Conservation (phyloP, 176 grass and related monocot species). For the Hyparrhenia diplandra region DNA sequence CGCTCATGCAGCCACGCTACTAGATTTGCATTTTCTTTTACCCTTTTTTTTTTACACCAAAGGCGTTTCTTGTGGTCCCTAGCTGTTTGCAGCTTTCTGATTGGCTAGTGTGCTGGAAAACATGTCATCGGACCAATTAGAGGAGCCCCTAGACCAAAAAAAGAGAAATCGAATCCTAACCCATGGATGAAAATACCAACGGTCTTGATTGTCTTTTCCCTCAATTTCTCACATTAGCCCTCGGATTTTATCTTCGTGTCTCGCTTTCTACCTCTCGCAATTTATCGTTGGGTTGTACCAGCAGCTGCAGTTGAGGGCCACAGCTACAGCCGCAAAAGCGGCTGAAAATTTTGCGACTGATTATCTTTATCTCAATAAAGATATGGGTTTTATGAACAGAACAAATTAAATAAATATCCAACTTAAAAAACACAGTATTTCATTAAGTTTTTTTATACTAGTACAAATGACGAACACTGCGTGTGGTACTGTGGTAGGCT, state of each 20-base stretch:
- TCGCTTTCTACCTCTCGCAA: background rate
- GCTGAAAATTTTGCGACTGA: background rate
- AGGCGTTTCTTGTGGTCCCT: background rate
- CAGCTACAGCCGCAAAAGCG: background rate
- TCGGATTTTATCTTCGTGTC: background rate
- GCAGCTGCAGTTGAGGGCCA: background rate
- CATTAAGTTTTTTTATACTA: too few species aligned
- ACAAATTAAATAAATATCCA: background rate
- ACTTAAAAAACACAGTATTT: too few species aligned
- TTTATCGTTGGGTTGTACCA: background rate
- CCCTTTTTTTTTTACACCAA: background rate
- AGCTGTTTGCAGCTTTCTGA: background rate
- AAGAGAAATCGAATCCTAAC: background rate
- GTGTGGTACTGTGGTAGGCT: too few species aligned
- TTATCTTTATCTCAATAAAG: background rate
- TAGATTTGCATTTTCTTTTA: background rate
- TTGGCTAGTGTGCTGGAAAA: constrained; percentile 9
- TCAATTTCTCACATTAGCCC: background rate
- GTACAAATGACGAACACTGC: too few species aligned
- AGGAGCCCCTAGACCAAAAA: background rate
- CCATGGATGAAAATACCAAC: constrained; percentile 4
- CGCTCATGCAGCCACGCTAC: background rate
- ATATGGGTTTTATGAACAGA: background rate
- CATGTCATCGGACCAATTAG: constrained; percentile 34
- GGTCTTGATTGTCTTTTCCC: background rate